Base-by-base conservation (phyloP, 345 rosid species). In the Euphorbia pulcherrima region DNA sequence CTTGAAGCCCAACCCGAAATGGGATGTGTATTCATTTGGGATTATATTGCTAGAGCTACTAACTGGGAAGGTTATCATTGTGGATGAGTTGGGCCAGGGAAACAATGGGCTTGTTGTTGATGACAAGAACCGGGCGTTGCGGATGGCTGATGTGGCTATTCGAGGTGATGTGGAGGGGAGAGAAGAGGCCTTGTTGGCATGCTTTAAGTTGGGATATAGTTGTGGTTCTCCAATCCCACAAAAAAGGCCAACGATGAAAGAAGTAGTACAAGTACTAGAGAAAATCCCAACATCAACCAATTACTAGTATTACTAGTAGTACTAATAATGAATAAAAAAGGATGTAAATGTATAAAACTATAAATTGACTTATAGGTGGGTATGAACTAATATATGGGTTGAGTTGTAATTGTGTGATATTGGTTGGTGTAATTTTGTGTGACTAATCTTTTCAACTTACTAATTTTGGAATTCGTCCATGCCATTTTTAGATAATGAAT, bases 21-120 rank as follows among this genome's bases (percentile, higher is more conserved):
- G 99, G 99, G 99, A 94, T 9, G 92, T 84, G 65, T 94, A 83
- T 59, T 77, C 97, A 0, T 94, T 89, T 8, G 99, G 99, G 65
- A 82, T 89, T 17, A 84, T 94, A 14, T 61, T 89, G 63, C 87
- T 94, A 0, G 99, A 94, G 83, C 80, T 94, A 3, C 66, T 94
- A 17, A 86, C 92, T 0, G 99, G 97, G 50, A 94, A 91, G 68
- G 80, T 85, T 12, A 72, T 85, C 53, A 75, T 67, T 16, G 90
- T 88, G 39, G 99, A 94, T 18, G 99, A 94, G 74, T 60, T 85
- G 78, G 97, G 96, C 27, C 95, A 86, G 46, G 92, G 83, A 17
- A 91, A 23, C 8, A 72, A 86, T 37, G 99, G 96, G 79, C 82
- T 89, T 26, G 65, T 33, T 30, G 87, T 84, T 12, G 90, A 94